Evolutionary conservation across 352 stramenopile genomes (phyloP).

Genomic region (Phytophthora quininea): DNA sequence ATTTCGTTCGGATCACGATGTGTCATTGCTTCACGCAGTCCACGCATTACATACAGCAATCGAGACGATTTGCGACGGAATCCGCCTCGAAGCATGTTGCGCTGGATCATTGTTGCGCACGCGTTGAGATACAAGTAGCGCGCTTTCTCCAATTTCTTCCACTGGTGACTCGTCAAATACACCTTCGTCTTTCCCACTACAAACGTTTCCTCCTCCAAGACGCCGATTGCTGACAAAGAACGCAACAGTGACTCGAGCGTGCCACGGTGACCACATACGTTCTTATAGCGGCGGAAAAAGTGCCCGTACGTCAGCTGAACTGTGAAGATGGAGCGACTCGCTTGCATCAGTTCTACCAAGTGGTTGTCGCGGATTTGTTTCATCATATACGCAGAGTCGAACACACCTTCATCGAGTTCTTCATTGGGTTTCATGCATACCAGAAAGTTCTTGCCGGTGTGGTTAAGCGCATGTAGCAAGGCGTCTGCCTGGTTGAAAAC

Average conservation of each 20-base stretch:
- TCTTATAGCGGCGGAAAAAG: slow-evolving; percentile 84
- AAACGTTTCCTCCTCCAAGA: slow-evolving; percentile 82
- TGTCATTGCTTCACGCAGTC: slow-evolving; percentile 58
- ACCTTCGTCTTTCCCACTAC: slow-evolving; percentile 76
- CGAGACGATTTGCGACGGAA: slow-evolving; percentile 69
- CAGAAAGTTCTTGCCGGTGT: slow-evolving; percentile 83
- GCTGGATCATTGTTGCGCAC: slow-evolving; percentile 84
- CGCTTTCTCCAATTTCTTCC: slow-evolving; percentile 81
- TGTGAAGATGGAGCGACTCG: slow-evolving; percentile 74
- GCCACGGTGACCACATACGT: slow-evolving; percentile 78
- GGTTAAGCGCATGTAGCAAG: slow-evolving; percentile 67
- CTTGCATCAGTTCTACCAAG: slow-evolving; percentile 77
- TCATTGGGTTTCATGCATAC: slow-evolving; percentile 84
- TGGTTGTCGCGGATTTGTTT: slow-evolving; percentile 73
- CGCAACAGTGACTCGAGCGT: slow-evolving; percentile 78
- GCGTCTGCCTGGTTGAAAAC: slow-evolving; percentile 74
- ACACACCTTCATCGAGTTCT: slow-evolving; percentile 60
- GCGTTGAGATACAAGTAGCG: slow-evolving; percentile 81
- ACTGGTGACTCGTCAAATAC: slow-evolving; percentile 81
- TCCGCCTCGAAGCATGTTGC: slow-evolving; percentile 75
- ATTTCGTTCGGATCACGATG: slow-evolving; percentile 65
- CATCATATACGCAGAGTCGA: slow-evolving; percentile 77
- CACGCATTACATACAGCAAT: slow-evolving; percentile 63
- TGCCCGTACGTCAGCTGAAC: slow-evolving; percentile 79
- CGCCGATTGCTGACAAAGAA: slow-evolving; percentile 78